A percentile compares a stretch with the other conserved stretches of the same genome.
phyloP scores from a whole-genome alignment of 495 filamentous ascomycete genomes.

The Xylaria cubensis region DNA sequence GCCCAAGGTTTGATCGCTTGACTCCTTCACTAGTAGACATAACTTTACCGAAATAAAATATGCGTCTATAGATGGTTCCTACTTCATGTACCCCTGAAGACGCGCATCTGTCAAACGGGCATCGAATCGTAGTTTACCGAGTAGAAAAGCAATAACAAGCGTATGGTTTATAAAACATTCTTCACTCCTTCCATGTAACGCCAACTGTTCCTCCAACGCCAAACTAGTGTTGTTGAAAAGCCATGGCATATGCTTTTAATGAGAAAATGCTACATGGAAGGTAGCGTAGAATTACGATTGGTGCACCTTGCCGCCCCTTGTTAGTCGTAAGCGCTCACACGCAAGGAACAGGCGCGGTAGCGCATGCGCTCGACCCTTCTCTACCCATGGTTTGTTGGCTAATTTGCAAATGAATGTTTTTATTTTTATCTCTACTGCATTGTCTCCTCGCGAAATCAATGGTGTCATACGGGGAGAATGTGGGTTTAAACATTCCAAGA shows the following conservation, averaged over 20 bases:
- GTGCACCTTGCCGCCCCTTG: conserved; percentile 21
- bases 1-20: neutral
- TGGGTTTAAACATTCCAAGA: neutral
- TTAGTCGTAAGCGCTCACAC: conserved; percentile 8
- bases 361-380: neutral
- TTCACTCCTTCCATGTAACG: conserved; percentile 10
- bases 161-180: conserved; percentile 1
- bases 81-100: neutral
- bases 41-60: neutral
- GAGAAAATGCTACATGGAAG: neutral
- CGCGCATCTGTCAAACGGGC: neutral
- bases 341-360: conserved; percentile 5
- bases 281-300: conserved; percentile 5
- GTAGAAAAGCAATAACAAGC: neutral
- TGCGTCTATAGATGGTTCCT: neutral
- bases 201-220: neutral
- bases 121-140: neutral
- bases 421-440: neutral
- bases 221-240: neutral
- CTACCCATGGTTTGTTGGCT: too few species aligned
- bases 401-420: neutral
- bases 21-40: neutral
- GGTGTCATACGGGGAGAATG: neutral
- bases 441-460: neutral
- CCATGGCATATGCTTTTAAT: neutral